A percentile compares a stretch with the other conserved stretches of the same genome.
Conservation (phyloP, 116 monocot species). For the Posidonia oceanica region DNA sequence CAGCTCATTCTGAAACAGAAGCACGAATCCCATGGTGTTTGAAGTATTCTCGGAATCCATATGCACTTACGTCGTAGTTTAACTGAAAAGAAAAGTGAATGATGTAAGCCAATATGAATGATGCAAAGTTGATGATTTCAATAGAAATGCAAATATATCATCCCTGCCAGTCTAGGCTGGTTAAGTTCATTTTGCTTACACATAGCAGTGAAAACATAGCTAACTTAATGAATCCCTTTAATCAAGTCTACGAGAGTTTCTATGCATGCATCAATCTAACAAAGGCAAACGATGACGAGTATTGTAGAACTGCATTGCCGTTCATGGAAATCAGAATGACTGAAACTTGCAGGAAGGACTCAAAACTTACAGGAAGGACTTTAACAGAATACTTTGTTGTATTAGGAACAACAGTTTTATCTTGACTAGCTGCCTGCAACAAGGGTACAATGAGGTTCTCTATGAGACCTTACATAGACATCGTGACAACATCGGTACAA, state of each 20-base stretch:
- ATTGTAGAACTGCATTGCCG: too few species aligned
- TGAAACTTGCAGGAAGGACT: slow-evolving; percentile 74
- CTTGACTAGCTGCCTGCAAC: slow-evolving; percentile 47
- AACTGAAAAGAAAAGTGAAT: slow-evolving; percentile 34
- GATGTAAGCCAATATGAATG: background rate
- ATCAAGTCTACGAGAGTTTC: too few species aligned
- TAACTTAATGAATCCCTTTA: too few species aligned
- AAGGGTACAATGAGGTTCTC: slow-evolving; percentile 3
- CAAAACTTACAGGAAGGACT: slow-evolving; percentile 74
- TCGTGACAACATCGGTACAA: too few species aligned
- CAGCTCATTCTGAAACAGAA: slow-evolving; percentile 25
- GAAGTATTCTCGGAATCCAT: slow-evolving; percentile 90
- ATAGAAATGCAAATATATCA: too few species aligned
- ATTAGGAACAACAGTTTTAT: slow-evolving; percentile 54
- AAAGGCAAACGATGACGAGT: too few species aligned
- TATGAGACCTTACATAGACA: background rate
- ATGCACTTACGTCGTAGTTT: slow-evolving; percentile 68
- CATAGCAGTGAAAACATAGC: too few species aligned
- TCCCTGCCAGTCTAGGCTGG: too few species aligned
- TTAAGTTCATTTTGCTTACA: too few species aligned
- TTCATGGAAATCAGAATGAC: too few species aligned
- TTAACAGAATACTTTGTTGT: slow-evolving; percentile 89
- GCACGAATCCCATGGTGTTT: slow-evolving; percentile 50
- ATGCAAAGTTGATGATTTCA: background rate
- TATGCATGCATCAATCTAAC: too few species aligned